Evolutionary conservation across 2,329 filamentous ascomycete genomes (phyloP), one percentile per base, ranked within the genome.

Genomic region (Aspergillus sp.): DNA sequence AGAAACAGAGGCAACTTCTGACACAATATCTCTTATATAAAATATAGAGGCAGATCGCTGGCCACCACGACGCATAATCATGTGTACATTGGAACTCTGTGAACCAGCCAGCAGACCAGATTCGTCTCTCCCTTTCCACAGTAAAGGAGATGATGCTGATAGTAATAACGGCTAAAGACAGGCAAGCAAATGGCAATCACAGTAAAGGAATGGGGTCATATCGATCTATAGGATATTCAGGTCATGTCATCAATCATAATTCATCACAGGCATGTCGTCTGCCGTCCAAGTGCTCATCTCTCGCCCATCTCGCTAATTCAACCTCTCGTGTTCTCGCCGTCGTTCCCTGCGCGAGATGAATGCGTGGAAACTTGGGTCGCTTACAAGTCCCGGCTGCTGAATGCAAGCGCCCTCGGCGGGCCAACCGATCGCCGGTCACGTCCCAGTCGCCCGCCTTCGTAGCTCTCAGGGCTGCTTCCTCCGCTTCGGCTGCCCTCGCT

Each of bases 391-490:
- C 64, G 64, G 52, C 54, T 56, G 15, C 65, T 61, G 60, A 74
- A 73, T 13, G 69, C 68, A 45, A 73, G 62, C 30, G 70, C 66
- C 63, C 71, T 69, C 52, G 69, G 52, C 41, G 69, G 63, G 17
- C 61, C 66, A 51, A 65, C 56, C 15, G 67, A 50, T 52, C 65
- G 67, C 46, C 65, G 67, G 34, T 69, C 69, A 49, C 64, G 63
- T 28, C 62, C 66, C 61, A 71, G 53, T 47, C 66, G 65, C 34
- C 64, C 64, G 3, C 68, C 66, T 28, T 69, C 71, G 47, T 72
- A 73, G 59, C 69, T 74, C 62, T 77, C 73, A 15, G 85, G 84
- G 71, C 85, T 87, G 68, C 83, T 85, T 17, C 81, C 84, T 54
- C 84, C 84, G 71, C 84, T 86, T 49, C 79, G 78, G 64, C 81